These are phyloP conservation scores for Fusarium bactridioides DNA, from an alignment of 2,329 filamentous ascomycete species.

Conservation along the genomic window DNA sequence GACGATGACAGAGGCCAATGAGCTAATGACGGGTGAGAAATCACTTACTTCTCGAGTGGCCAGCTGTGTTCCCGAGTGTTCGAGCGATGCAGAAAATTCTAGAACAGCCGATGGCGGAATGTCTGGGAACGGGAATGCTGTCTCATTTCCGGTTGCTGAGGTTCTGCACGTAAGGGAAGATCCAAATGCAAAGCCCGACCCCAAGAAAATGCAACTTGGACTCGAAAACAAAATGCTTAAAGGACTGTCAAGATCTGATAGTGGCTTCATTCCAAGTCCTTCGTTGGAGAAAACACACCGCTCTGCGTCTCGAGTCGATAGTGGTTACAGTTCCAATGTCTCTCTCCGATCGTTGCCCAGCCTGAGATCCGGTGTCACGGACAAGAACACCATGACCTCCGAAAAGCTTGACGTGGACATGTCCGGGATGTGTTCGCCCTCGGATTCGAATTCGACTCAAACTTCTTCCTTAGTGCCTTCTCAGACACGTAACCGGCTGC, in stretches of 20 bases:
- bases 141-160: constrained; percentile 49
- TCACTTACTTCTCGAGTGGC: not conserved
- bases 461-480: constrained; percentile 30
- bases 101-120: constrained; percentile 27
- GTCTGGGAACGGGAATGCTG: constrained; percentile 31
- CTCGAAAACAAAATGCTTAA: constrained; percentile 36
- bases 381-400: constrained; percentile 28
- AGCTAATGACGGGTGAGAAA: not conserved
- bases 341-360: constrained; percentile 62
- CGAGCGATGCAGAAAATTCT: constrained; percentile 10
- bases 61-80: constrained; percentile 10
- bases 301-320: constrained; percentile 65
- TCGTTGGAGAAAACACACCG: constrained; percentile 53
- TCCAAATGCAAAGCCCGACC: constrained; percentile 52
- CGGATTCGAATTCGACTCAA: constrained; percentile 30
- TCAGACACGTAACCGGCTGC: constrained; percentile 22
- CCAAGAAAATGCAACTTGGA: constrained; percentile 23
- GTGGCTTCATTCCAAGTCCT: constrained; percentile 58
- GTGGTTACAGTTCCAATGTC: constrained; percentile 67
- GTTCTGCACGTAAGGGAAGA: constrained; percentile 54
- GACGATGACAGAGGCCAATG: not conserved
- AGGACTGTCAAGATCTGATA: constrained; percentile 50
- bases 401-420: constrained; percentile 23
- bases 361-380: constrained; percentile 36
- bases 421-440: constrained; percentile 21